Conservation (phyloP, 2,329 filamentous ascomycete species). For the Penicillium digitatum region DNA sequence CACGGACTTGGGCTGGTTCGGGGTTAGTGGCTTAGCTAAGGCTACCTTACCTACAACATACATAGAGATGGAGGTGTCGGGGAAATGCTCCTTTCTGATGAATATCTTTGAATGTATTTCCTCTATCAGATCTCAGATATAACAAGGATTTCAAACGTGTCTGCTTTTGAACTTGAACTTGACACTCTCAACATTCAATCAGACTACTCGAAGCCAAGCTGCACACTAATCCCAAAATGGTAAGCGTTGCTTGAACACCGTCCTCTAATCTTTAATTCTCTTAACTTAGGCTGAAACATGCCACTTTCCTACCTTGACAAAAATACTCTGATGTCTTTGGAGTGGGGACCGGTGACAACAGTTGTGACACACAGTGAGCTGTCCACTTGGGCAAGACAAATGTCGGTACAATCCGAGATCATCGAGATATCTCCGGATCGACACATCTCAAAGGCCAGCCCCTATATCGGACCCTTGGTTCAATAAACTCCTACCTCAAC, state of each 20-base stretch:
- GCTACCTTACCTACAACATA: too few species aligned
- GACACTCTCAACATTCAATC: not conserved
- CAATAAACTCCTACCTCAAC: not conserved
- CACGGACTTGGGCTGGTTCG: not conserved
- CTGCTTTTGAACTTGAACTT: not conserved
- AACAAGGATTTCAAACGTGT: not conserved
- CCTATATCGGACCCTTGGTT: conserved; percentile 5
- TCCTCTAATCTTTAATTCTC: conserved; percentile 1
- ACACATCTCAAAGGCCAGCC: conserved; percentile 6
- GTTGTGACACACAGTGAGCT: not conserved
- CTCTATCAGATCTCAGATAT: not conserved
- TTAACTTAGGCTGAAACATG: conserved; percentile 17
- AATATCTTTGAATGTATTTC: not conserved
- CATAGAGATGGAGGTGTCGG: not conserved
- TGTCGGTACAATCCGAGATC: not conserved
- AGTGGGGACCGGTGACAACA: conserved; percentile 5
- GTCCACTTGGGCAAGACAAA: not conserved
- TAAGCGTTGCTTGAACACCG: conserved; percentile 15
- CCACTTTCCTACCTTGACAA: conserved; percentile 7
- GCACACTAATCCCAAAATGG: conserved; percentile 11
- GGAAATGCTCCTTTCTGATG: not conserved
- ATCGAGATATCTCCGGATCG: conserved; percentile 16
- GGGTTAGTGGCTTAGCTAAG: conserved; percentile 2
- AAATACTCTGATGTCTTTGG: conserved; percentile 4
- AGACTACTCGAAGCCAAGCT: conserved; percentile 2